These are phyloP conservation scores for Cryptococcus depauperatus DNA, from an alignment of 1,284 basidiomycete species.

Conservation along the genomic window DNA sequence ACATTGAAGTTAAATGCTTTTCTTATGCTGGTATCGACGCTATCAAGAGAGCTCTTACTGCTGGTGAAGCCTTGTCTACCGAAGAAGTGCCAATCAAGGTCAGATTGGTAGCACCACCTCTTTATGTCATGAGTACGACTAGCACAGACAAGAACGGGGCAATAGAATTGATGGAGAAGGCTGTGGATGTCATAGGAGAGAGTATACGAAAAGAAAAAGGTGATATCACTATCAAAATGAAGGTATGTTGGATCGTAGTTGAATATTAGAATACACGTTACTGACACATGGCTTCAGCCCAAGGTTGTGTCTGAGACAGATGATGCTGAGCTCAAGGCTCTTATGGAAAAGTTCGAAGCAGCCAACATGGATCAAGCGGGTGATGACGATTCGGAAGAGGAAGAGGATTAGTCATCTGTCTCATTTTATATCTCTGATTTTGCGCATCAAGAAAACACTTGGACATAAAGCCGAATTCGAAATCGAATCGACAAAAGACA, in stretches of 20 bases:
- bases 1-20: conserved; percentile 96
- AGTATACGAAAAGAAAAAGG: conserved; percentile 81
- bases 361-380: conserved; percentile 93
- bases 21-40: conserved; percentile 96
- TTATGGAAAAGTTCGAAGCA: conserved; percentile 84
- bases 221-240: conserved; percentile 89
- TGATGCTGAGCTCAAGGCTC: conserved; percentile 85
- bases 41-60: conserved; percentile 82
- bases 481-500: no score
- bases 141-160: conserved; percentile 95
- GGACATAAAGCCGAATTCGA: no score
- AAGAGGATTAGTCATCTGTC: conserved; percentile 30
- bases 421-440: no score
- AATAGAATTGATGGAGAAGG: conserved; percentile 85
- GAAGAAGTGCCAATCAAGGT: conserved; percentile 95
- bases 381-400: conserved; percentile 56
- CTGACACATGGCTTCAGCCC: conserved; percentile 53
- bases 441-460: no score
- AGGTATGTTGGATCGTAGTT: conserved; percentile 52
- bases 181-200: conserved; percentile 80
- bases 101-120: conserved; percentile 88
- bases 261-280: not conserved
- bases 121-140: conserved; percentile 93
- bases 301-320: conserved; percentile 96
- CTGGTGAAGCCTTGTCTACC: conserved; percentile 77